Evolutionary conservation across 2,329 filamentous ascomycete species (phyloP).

Genomic region (Fusarium acutatum): DNA sequence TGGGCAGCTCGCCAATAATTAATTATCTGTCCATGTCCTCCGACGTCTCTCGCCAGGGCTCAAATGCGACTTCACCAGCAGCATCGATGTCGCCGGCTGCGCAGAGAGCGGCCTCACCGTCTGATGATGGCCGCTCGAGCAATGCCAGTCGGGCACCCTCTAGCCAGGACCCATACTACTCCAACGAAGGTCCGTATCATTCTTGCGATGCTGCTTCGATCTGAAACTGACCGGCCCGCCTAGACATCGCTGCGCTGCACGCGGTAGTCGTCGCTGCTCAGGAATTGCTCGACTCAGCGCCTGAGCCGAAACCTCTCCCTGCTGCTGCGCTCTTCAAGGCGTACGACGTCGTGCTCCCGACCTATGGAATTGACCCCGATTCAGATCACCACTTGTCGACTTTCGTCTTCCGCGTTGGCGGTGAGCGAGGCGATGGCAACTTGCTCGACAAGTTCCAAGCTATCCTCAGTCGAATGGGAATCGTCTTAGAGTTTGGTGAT

Average conservation of each 20-base stretch:
- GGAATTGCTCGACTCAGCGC: slow-evolving; percentile 63
- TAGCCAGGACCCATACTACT: slow-evolving; percentile 58
- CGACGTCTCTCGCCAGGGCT: slow-evolving; percentile 20
- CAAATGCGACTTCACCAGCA: slow-evolving; percentile 39
- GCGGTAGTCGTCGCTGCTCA: slow-evolving; percentile 79
- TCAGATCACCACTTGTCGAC: slow-evolving; percentile 79
- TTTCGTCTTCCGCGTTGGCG: slow-evolving; percentile 81
- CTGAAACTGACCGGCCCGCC: slow-evolving; percentile 17
- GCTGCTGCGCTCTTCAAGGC: slow-evolving; percentile 83
- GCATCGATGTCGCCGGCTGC: slow-evolving; percentile 42
- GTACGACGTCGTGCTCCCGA: slow-evolving; percentile 79
- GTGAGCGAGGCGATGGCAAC: slow-evolving; percentile 63
- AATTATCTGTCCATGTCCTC: slow-evolving; percentile 38
- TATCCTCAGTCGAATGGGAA: slow-evolving; percentile 74
- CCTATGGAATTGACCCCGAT: slow-evolving; percentile 75
- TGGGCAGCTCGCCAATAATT: slow-evolving; percentile 42
- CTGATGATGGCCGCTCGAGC: slow-evolving; percentile 42
- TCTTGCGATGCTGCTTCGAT: background rate
- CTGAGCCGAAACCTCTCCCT: slow-evolving; percentile 70
- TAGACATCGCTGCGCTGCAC: slow-evolving; percentile 82
- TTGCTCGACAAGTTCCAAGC: slow-evolving; percentile 76
- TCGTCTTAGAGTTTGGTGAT: slow-evolving; percentile 71
- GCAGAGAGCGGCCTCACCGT: slow-evolving; percentile 33
- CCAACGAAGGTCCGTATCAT: slow-evolving; percentile 63
- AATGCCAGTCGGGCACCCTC: slow-evolving; percentile 41